Conservation (phyloP, 164 flowering plant species). For the Hamamelis virginiana region DNA sequence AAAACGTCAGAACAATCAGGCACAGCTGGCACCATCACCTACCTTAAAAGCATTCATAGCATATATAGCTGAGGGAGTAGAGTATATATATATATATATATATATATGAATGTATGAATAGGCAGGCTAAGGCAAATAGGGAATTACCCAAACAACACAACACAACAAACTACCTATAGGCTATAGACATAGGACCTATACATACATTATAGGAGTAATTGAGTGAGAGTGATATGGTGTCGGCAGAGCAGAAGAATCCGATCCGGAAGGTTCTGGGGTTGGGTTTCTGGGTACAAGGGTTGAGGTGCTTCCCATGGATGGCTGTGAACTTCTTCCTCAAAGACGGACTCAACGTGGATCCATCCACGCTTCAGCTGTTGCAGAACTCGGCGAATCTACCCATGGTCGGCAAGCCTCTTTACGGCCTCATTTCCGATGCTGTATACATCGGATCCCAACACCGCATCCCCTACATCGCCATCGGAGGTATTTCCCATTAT, state of each 20-base stretch:
- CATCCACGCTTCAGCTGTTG: slow-evolving; percentile 79
- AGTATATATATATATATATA: no score
- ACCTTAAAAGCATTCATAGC: no score
- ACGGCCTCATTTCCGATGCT: slow-evolving; percentile 83
- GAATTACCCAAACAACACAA: no score
- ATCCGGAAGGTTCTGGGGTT: slow-evolving; percentile 46
- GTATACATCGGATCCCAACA: slow-evolving; percentile 74
- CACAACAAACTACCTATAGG: no score
- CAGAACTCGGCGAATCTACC: slow-evolving; percentile 82
- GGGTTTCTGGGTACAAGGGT: slow-evolving; percentile 79
- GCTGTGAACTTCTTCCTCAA: slow-evolving; percentile 80
- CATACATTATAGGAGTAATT: no score
- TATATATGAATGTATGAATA: no score
- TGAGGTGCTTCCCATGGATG: slow-evolving; percentile 92
- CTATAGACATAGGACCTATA: no score
- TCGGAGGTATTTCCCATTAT: slow-evolving; percentile 57
- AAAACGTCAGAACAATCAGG: no score
- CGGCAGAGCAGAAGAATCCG: slow-evolving; percentile 14
- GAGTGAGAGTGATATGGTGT: not conserved
- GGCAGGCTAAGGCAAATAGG: no score
- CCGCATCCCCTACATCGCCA: slow-evolving; percentile 77
- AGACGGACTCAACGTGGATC: slow-evolving; percentile 62
- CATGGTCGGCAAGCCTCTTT: slow-evolving; percentile 90
- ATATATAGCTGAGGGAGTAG: no score
- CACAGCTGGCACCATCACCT: no score